phyloP scores from a whole-genome alignment of 1,284 basidiomycete genomes.

The Heterobasidion annosum region DNA sequence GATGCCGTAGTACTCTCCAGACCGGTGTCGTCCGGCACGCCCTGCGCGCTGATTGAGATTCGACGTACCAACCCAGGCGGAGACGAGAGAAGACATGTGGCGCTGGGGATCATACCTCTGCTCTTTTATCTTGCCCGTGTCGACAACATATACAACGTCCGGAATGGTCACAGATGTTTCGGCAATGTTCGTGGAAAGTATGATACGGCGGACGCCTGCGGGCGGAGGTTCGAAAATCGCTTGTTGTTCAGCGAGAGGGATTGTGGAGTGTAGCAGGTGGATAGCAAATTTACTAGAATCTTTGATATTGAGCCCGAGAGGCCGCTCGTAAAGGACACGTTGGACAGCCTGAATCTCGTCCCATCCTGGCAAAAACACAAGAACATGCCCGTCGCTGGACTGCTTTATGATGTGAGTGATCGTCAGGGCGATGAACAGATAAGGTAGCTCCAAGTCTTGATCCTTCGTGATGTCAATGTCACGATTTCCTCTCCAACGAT shows the following conservation, averaged over 20 bases:
- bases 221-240: constrained; percentile 82
- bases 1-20: constrained; percentile 90
- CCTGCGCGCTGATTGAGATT: constrained; percentile 93
- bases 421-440: constrained; percentile 75
- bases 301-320: constrained; percentile 55
- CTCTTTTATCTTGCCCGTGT: constrained; percentile 86
- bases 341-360: constrained; percentile 87
- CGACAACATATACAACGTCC: constrained; percentile 93
- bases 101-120: constrained; percentile 88
- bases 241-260: constrained; percentile 88
- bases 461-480: constrained; percentile 19
- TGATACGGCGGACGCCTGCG: constrained; percentile 74
- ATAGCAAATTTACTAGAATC: constrained; percentile 58
- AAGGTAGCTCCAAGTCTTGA: constrained; percentile 79
- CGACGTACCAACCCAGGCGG: constrained; percentile 89
- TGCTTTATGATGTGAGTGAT: constrained; percentile 72
- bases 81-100: constrained; percentile 81
- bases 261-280: constrained; percentile 88
- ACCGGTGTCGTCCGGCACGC: constrained; percentile 86
- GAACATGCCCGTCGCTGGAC: constrained; percentile 81
- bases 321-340: constrained; percentile 49
- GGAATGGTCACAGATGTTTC: constrained; percentile 97
- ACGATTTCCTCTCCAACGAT: background rate
- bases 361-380: constrained; percentile 90
- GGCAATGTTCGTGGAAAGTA: constrained; percentile 93